A percentile compares a stretch with the other conserved stretches of the same genome.
phyloP scores from a whole-genome alignment of 108 stramenopile genomes.

The Licmophora abbreviata region DNA sequence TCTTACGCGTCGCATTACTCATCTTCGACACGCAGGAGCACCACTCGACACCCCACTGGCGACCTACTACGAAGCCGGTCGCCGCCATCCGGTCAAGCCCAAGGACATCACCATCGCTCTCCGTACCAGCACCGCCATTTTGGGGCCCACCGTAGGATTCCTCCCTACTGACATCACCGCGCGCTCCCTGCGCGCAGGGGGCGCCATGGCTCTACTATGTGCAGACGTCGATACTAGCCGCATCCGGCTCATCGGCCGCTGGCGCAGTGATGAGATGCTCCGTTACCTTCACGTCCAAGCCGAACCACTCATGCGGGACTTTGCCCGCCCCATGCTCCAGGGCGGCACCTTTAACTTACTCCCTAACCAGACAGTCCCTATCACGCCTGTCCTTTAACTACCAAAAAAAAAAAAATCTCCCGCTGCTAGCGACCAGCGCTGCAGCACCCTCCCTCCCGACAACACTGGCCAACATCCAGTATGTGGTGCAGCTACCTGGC shows the following conservation, averaged over 20 bases:
- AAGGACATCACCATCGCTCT: constrained; percentile 6
- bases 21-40: constrained; percentile 6
- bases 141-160: constrained; percentile 16
- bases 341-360: constrained; percentile 15
- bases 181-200: constrained; percentile 37
- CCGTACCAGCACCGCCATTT: background rate
- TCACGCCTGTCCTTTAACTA: no score
- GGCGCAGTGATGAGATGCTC: constrained; percentile 44
- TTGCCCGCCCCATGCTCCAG: constrained; percentile 21
- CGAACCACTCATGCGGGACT: constrained; percentile 14
- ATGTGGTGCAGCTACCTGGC: no score
- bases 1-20: constrained; percentile 10
- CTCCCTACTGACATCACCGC: constrained; percentile 20
- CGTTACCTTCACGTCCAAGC: constrained; percentile 38
- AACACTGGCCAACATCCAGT: no score
- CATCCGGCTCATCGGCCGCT: constrained; percentile 40
- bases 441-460: no score
- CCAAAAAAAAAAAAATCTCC: no score
- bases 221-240: constrained; percentile 30
- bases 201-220: constrained; percentile 41
- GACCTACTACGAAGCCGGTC: background rate
- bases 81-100: background rate
- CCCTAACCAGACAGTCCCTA: no score
- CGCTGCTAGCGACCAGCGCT: no score
- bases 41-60: background rate